Evolutionary conservation across 305 asterid species (phyloP), one percentile per base, ranked within the genome.

Genomic region (Fraxinus xanthoxyloides): DNA sequence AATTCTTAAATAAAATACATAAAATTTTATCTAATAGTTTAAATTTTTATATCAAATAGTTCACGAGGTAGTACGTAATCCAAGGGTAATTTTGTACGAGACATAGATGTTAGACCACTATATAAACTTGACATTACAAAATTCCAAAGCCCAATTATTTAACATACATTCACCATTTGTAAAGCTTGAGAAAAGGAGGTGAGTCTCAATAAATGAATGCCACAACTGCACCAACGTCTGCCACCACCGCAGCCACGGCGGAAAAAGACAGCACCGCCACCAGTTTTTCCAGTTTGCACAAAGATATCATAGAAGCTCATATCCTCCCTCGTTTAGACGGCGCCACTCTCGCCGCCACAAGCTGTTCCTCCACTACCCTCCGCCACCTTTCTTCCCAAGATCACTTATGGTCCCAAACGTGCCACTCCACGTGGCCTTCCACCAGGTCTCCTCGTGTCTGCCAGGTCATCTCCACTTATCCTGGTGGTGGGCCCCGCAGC

Each of bases 361-460:
- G 92, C 84, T 85, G 90, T 77, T 88, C 91, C 91, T 93, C 97
- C 82, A 0, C 89, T 86, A 63, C 90, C 2, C 92, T 95, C 89
- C 94, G 82, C 87, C 87, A 24, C 26, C 91, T 92, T 38, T 90
- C 93, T 84, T 79, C 90, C 85, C 86, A 87, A 38, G 82, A 83
- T 19, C 76, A 82, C 83, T 83, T 93, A 54, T 95, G 98, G 98
- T 80, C 86, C 54, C 3, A 79, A 65, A 80, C 80, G n/a, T 95
- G 98, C 86, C 89, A 77, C 80, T 81, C 89, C 67, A 90, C 93
- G 65, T 95, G 98, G 98, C 98, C 98, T 1, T 95, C 98, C 36
- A 92, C 98, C 9, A 3, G 81, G 51, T 46, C 88, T 19, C 72
- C 88, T 9, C 90, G 82, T 10, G 85, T 92, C 80, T 67, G 78